Base-by-base conservation (phyloP, 345 rosid genomes). In the Hibiscus trionum region DNA sequence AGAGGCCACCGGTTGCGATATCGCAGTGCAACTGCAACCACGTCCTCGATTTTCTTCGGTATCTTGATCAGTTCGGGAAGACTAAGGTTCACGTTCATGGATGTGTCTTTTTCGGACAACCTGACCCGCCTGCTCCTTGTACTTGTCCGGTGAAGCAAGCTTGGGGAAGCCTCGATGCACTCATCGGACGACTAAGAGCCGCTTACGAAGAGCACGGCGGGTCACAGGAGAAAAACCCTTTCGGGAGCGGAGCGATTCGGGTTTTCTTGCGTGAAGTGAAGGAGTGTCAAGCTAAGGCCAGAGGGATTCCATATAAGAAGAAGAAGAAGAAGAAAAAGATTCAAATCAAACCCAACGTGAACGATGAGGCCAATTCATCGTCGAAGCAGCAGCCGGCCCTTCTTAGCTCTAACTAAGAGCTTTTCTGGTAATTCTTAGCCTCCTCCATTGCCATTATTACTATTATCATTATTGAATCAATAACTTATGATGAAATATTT, bases 151-250 rank as follows among this genome's bases (percentile, higher is more conserved):
- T 89, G 1, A 75, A 84, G 76, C 97, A 91, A 78, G 97, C 97
- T 4, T 89, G 97, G 97, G 97, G 97, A 7, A 89, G 94, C 79
- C 89, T 91, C 12, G 97, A 91, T 69, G 94, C 97, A 11, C 84
- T 91, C 78, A 85, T 91, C 81, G 94, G 94, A 73, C 88, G 94
- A 56, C 85, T 91, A 2, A 33, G 97, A 82, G 97, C 94, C 39
- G 94, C 97, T 61, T 91, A 84, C 47, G 97, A 91, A 78, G 97
- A 88, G 61, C 84, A 91, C 10, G 87, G 91, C 11, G 91, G 91
- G 16, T 82, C 88, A 29, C 78, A 88, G 1, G 91, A 88, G 77
- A 81, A 73, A 1, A 88, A 88, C 84, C 95, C 93, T 14, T 91
- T 91, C 50, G 97, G 93, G 4, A 88, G 88, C 64, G 95, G 90